Base-by-base conservation (phyloP, 768 basidiomycete species). In the Cyclocybe cylindracea region DNA sequence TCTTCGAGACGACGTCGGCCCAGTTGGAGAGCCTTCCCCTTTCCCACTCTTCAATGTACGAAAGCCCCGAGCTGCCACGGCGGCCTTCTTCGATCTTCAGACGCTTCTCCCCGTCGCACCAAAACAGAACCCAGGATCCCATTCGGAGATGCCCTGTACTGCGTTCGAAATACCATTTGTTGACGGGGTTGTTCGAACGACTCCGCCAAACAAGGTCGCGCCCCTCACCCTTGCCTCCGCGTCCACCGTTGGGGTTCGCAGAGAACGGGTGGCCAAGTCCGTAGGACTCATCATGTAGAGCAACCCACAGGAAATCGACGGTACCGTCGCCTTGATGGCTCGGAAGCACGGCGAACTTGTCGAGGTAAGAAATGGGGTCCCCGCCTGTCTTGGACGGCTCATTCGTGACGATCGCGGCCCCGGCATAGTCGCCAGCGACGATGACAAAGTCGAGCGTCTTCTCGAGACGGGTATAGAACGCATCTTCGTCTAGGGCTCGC, bases 91-190 rank as follows among this genome's bases (percentile, higher is more conserved):
- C 85, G 14, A 79, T 80, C 68, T 81, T 85, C 24, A 95, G 70
- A 46, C 87, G 78, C 70, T 87, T 91, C 74, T 98, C 96, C 1
- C 88, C 93, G 72, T 99, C 97, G 69, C 95, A 97, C 97, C 97
- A 99, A 70, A 99, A 99, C 61, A 99, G 69, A 40, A 93, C 85
- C 92, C 96, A 99, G 19, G 84, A 75, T 9, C 87, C 89, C 76
- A 88, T 81, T 56, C 91, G 80, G 36, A 94, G 55, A 71, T 98
- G 95, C 14, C 97, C 97, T 14, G 87, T 89, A 65, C 89, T 91
- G 33, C 97, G 85, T 64, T 99, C 97, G 58, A 93, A 98, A 72
- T 99, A 99, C 97, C 97, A 99, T 71, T 94, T 96, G 73, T 99
- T 99, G 50, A 98, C 85, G 0, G 94, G 95, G 68, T 99, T 99